Percentiles rank a stretch among this genome's conserved stretches.
Evolutionary conservation across 495 filamentous ascomycete genomes (phyloP).

Genomic region (Aspergillus heteromorphus): DNA sequence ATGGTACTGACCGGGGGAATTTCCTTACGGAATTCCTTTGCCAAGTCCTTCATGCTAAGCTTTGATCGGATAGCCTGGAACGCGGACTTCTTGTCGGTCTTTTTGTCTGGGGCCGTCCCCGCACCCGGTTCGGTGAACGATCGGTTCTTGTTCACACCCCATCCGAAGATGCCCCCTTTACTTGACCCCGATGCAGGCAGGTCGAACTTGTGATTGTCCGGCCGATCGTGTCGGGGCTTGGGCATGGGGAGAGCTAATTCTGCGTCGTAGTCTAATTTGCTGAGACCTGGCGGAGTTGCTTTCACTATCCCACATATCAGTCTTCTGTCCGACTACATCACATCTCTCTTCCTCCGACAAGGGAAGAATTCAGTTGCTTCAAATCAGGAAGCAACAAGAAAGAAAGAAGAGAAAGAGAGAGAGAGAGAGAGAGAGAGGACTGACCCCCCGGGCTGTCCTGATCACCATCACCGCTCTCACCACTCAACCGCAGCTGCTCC

Average conservation of each 20-base stretch:
- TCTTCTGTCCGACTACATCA: too few relatives aligned
- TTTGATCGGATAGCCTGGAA: constrained; percentile 26
- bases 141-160: constrained; percentile 12
- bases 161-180: not conserved
- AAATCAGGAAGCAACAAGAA: not conserved
- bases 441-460: too few relatives aligned
- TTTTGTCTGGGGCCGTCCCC: constrained; percentile 10
- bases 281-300: constrained; percentile 1
- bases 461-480: not conserved
- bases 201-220: not conserved
- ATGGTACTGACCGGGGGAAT: constrained; percentile 13
- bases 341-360: too few relatives aligned
- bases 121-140: constrained; percentile 14
- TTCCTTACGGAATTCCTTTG: constrained; percentile 20
- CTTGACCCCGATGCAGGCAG: not conserved
- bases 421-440: not conserved
- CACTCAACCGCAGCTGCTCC: constrained; percentile 4
- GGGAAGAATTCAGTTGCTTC: too few relatives aligned
- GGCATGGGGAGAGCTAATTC: constrained; percentile 31
- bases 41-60: constrained; percentile 31
- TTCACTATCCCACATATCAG: not conserved
- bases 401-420: not conserved
- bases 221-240: constrained; percentile 15
- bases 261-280: constrained; percentile 24
- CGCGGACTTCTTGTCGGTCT: constrained; percentile 19